A percentile compares a stretch with the other conserved stretches of the same genome.
Conservation (phyloP, 768 basidiomycete genomes). For the Amanita jacksonii region DNA sequence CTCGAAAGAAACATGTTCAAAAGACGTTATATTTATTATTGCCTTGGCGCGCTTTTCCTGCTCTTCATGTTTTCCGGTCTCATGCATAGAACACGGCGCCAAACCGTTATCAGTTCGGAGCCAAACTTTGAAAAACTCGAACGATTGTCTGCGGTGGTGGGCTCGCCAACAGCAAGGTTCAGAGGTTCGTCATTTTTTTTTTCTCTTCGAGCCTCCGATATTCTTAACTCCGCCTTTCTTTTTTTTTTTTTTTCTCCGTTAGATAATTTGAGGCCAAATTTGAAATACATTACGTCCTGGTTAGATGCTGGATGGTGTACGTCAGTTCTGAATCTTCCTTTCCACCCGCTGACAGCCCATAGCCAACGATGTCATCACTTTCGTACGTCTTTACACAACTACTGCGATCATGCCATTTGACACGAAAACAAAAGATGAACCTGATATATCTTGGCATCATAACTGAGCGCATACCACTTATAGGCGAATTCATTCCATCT, state of each 20-base stretch:
- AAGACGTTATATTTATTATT: slow-evolving; percentile 13
- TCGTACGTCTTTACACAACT: slow-evolving; percentile 32
- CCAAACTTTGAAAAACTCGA: neutral
- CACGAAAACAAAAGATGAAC: slow-evolving; percentile 28
- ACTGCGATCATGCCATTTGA: neutral
- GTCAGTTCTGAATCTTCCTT: slow-evolving; percentile 16
- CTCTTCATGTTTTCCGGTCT: slow-evolving; percentile 20
- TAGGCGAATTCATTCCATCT: slow-evolving; percentile 49
- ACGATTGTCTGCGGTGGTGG: slow-evolving; percentile 20
- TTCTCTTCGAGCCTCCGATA: neutral
- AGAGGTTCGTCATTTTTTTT: slow-evolving; percentile 29
- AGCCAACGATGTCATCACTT: slow-evolving; percentile 78
- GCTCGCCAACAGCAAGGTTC: slow-evolving; percentile 47
- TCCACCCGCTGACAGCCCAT: neutral
- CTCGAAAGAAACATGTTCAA: neutral
- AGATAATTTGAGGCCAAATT: slow-evolving; percentile 57
- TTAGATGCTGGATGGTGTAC: slow-evolving; percentile 70
- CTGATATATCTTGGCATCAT: slow-evolving; percentile 50
- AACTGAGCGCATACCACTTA: slow-evolving; percentile 49
- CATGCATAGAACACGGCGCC: slow-evolving; percentile 3
- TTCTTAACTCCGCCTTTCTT: slow-evolving; percentile 4
- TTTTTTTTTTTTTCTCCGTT: too few species aligned
- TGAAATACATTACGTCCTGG: slow-evolving; percentile 66
- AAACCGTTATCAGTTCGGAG: neutral
- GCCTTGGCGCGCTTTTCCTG: slow-evolving; percentile 18